A percentile compares a stretch with the other conserved stretches of the same genome.
These are phyloP conservation scores for Fonsecaea nubica DNA, from an alignment of 2,329 filamentous ascomycete genomes.

Conservation along the genomic window DNA sequence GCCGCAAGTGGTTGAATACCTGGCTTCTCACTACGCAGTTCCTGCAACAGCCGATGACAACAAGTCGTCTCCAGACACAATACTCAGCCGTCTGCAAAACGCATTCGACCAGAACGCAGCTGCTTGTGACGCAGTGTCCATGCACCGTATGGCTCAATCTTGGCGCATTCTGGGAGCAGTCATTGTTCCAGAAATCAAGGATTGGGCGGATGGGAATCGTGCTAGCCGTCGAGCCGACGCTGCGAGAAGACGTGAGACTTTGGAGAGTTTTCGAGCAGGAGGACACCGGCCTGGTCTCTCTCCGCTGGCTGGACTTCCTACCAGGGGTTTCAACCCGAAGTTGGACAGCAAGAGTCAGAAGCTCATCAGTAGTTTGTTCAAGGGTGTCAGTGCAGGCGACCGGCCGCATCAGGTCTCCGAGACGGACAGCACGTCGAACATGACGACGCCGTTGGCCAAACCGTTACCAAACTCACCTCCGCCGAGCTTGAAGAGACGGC, in stretches of 20 bases:
- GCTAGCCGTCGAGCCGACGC: slow-evolving; percentile 43
- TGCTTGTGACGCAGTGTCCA: slow-evolving; percentile 58
- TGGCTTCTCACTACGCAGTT: slow-evolving; percentile 52
- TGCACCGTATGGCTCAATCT: slow-evolving; percentile 62
- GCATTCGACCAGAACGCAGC: slow-evolving; percentile 62
- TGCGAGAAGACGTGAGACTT: slow-evolving; percentile 25
- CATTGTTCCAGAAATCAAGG: slow-evolving; percentile 57
- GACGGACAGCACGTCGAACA: slow-evolving; percentile 60
- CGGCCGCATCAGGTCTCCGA: slow-evolving; percentile 45
- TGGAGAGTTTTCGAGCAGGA: slow-evolving; percentile 30
- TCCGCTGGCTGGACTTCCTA: slow-evolving; percentile 29
- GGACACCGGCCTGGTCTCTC: slow-evolving; percentile 22
- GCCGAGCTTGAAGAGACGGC: slow-evolving; percentile 41
- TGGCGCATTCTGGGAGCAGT: slow-evolving; percentile 64
- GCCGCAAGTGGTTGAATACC: slow-evolving; percentile 49
- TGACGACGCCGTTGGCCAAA: slow-evolving; percentile 62
- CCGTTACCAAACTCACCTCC: slow-evolving; percentile 54
- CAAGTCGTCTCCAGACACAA: slow-evolving; percentile 39
- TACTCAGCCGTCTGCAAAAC: slow-evolving; percentile 47
- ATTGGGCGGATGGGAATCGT: slow-evolving; percentile 47
- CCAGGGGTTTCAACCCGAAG: slow-evolving; percentile 25
- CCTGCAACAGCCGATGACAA: slow-evolving; percentile 45
- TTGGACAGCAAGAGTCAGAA: slow-evolving; percentile 45
- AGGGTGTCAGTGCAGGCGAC: slow-evolving; percentile 50
- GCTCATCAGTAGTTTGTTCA: slow-evolving; percentile 52